Conservation (phyloP, 2,329 filamentous ascomycete species). For the Sclerotinia sclerotiorum region DNA sequence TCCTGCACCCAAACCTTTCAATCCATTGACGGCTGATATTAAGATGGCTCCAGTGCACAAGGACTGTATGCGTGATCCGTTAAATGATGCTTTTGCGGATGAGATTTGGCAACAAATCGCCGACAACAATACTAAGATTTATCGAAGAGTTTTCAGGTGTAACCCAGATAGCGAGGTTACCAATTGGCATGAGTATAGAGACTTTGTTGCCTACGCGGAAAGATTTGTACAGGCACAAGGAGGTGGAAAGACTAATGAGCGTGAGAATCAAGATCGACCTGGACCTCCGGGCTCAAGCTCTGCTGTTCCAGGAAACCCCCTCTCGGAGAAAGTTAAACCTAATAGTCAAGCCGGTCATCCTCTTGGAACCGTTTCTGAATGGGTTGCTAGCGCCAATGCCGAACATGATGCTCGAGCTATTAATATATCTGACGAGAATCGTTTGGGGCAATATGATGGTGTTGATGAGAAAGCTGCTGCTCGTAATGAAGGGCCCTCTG, state of each 20-base stretch:
- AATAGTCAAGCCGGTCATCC: slow-evolving; percentile 30
- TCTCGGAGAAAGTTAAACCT: slow-evolving; percentile 34
- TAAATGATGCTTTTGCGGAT: slow-evolving; percentile 78
- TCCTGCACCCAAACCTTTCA: slow-evolving; percentile 46
- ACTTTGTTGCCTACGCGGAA: slow-evolving; percentile 63
- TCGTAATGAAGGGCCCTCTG: slow-evolving; percentile 44
- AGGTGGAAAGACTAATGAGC: slow-evolving; percentile 38
- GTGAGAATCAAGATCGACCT: slow-evolving; percentile 39
- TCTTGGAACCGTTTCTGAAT: slow-evolving; percentile 35
- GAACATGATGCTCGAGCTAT: slow-evolving; percentile 30
- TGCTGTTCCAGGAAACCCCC: slow-evolving; percentile 4
- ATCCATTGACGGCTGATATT: slow-evolving; percentile 65
- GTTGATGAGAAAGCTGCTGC: slow-evolving; percentile 33
- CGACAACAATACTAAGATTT: slow-evolving; percentile 93
- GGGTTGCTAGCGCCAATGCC: slow-evolving; percentile 33
- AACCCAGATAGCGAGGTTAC: slow-evolving; percentile 95
- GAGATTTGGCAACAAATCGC: slow-evolving; percentile 86
- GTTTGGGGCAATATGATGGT: slow-evolving; percentile 32
- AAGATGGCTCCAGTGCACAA: slow-evolving; percentile 72
- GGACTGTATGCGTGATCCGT: slow-evolving; percentile 91
- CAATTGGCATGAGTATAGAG: slow-evolving; percentile 82
- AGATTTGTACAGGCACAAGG: slow-evolving; percentile 60
- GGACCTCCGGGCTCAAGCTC: slow-evolving; percentile 36
- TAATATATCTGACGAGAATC: slow-evolving; percentile 24
- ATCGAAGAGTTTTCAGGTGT: slow-evolving; percentile 89